Conservation (phyloP, 306 rosid genomes). For the Medicago ruthenica region DNA sequence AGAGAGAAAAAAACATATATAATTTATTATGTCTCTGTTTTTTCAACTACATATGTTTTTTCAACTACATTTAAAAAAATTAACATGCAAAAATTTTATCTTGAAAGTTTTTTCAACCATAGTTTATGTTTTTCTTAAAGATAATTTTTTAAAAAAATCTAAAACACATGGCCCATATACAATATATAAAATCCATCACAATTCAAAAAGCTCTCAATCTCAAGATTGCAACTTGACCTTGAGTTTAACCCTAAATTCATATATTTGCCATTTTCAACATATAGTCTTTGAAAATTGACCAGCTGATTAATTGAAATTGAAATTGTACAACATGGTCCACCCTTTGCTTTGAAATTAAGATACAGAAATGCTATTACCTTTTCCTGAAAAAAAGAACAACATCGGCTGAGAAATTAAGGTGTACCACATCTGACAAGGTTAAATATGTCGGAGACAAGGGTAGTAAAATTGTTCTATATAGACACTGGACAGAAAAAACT, state of each 20-base stretch:
- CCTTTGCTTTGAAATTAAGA: conserved; percentile 22
- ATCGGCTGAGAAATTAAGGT: conserved; percentile 20
- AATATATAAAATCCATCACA: neutral
- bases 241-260: conserved; percentile 34
- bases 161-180: too few relatives aligned
- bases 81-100: too few relatives aligned
- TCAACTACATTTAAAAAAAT: too few relatives aligned
- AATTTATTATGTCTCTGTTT: too few relatives aligned
- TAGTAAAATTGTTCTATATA: neutral
- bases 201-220: neutral
- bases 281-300: conserved; percentile 19
- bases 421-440: conserved; percentile 40
- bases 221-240: conserved; percentile 44
- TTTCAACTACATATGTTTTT: too few relatives aligned
- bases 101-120: too few relatives aligned
- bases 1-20: too few relatives aligned
- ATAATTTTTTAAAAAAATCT: too few relatives aligned
- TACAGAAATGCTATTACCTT: conserved; percentile 29
- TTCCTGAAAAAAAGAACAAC: conserved; percentile 27
- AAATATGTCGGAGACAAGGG: conserved; percentile 21
- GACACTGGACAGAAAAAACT: conserved; percentile 4
- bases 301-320: neutral
- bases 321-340: conserved; percentile 42
- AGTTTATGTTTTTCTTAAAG: too few relatives aligned
- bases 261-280: conserved; percentile 31